A percentile compares a stretch with the other conserved stretches of the same genome.
These are phyloP conservation scores for Phlyctochytrium bullatum DNA, from an alignment of 192 early-diverging fungal genomes.

Conservation along the genomic window DNA sequence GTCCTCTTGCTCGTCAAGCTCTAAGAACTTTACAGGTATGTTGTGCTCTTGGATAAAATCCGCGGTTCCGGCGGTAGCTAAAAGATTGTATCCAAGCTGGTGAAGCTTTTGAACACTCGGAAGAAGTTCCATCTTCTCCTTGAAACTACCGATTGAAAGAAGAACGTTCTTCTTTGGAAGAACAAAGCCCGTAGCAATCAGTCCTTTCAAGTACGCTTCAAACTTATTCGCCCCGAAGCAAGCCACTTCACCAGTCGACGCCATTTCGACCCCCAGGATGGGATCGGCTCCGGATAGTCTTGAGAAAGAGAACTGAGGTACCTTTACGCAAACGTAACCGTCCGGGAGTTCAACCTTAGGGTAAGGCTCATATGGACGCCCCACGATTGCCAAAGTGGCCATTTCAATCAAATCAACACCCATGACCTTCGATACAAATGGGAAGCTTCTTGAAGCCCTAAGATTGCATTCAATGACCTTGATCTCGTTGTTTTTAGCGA, in stretches of 20 bases:
- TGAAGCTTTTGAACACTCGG: slow-evolving; percentile 82
- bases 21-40: slow-evolving; percentile 88
- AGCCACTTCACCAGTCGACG: slow-evolving; percentile 98
- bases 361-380: slow-evolving; percentile 76
- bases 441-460: slow-evolving; percentile 93
- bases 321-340: slow-evolving; percentile 87
- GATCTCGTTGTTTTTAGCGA: slow-evolving; percentile 99
- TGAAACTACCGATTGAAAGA: slow-evolving; percentile 95
- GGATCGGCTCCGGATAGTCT: slow-evolving; percentile 95
- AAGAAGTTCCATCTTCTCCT: slow-evolving; percentile 97
- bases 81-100: slow-evolving; percentile 84
- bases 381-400: slow-evolving; percentile 93
- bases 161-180: slow-evolving; percentile 95
- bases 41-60: slow-evolving; percentile 96
- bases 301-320: slow-evolving; percentile 96
- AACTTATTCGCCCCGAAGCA: slow-evolving; percentile 98
- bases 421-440: slow-evolving; percentile 96
- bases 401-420: slow-evolving; percentile 95
- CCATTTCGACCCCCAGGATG: slow-evolving; percentile 98
- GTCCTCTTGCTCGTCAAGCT: slow-evolving; percentile 62
- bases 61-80: slow-evolving; percentile 94
- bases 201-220: slow-evolving; percentile 95
- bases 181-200: slow-evolving; percentile 88
- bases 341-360: slow-evolving; percentile 69
- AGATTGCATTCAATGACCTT: slow-evolving; percentile 99